These are phyloP conservation scores for Hyphodiscus hymeniophilus DNA, from an alignment of 495 filamentous ascomycete species.

Conservation along the genomic window DNA sequence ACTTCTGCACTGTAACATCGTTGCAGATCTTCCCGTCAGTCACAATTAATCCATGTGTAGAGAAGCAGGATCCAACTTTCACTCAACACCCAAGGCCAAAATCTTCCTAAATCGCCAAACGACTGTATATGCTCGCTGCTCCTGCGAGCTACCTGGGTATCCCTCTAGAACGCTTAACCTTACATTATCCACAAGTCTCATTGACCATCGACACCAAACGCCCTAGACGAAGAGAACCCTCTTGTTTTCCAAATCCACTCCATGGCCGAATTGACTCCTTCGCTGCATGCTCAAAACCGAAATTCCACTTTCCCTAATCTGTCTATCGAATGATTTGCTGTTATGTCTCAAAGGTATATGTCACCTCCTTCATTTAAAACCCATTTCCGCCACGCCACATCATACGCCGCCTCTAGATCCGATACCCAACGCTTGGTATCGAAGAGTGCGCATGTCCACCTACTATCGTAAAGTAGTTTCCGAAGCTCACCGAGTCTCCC, in stretches of 20 bases:
- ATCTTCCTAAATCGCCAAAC: not conserved
- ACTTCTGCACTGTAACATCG: too few species aligned
- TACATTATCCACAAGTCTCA: not conserved
- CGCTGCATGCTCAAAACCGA: constrained; percentile 10
- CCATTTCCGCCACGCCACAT: constrained; percentile 82
- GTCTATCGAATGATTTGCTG: not conserved
- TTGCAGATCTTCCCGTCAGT: too few species aligned
- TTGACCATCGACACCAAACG: not conserved
- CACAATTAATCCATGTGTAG: too few species aligned
- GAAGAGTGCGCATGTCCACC: constrained; percentile 80
- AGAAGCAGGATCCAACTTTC: too few species aligned
- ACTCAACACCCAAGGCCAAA: not conserved
- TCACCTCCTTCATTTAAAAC: constrained; percentile 82
- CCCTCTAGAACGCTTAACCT: constrained; percentile 12
- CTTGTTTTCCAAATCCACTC: constrained; percentile 1
- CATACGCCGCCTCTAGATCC: constrained; percentile 85
- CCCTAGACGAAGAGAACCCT: constrained; percentile 3
- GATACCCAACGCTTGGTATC: constrained; percentile 88
- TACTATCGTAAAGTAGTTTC: constrained; percentile 68
- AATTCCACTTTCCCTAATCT: not conserved
- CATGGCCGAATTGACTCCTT: constrained; percentile 13
- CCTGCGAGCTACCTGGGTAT: not conserved
- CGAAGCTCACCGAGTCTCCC: constrained; percentile 70
- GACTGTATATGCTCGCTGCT: not conserved
- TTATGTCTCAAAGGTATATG: constrained; percentile 51